phyloP scores from a whole-genome alignment of 2,329 filamentous ascomycete genomes.

The Exophiala spinifera region DNA sequence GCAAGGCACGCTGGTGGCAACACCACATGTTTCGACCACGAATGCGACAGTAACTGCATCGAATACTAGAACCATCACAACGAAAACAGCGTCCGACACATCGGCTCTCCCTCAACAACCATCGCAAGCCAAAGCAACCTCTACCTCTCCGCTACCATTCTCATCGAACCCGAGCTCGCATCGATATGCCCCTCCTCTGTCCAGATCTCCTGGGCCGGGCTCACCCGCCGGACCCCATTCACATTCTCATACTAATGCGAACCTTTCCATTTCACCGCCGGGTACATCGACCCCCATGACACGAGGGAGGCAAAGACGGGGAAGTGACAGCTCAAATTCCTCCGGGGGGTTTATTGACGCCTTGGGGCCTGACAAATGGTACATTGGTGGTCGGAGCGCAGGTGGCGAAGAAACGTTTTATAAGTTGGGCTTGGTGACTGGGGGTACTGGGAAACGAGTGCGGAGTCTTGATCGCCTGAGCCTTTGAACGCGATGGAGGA shows the following conservation, averaged over 20 bases:
- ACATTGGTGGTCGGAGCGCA: slow-evolving; percentile 48
- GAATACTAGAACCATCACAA: slow-evolving; percentile 47
- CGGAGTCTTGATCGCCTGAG: slow-evolving; percentile 51
- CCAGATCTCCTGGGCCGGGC: slow-evolving; percentile 25
- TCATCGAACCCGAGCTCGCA: slow-evolving; percentile 18
- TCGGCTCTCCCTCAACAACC: slow-evolving; percentile 23
- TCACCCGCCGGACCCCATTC: slow-evolving; percentile 29
- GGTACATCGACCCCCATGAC: slow-evolving; percentile 31
- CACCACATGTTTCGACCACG: slow-evolving; percentile 37
- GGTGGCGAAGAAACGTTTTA: slow-evolving; percentile 50
- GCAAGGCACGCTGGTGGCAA: slow-evolving; percentile 33
- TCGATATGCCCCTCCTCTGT: slow-evolving; percentile 24
- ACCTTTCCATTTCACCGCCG: slow-evolving; percentile 38
- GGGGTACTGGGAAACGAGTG: slow-evolving; percentile 41
- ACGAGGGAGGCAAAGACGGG: slow-evolving; percentile 41
- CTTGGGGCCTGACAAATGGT: slow-evolving; percentile 50
- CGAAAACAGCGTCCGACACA: slow-evolving; percentile 38
- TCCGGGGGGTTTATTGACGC: slow-evolving; percentile 49
- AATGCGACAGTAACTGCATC: slow-evolving; percentile 40
- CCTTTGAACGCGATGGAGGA: slow-evolving; percentile 34
- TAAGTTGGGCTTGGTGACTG: slow-evolving; percentile 47
- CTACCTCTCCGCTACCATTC: slow-evolving; percentile 24
- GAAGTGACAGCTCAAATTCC: slow-evolving; percentile 47
- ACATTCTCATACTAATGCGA: slow-evolving; percentile 33
- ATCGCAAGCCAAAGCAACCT: slow-evolving; percentile 40